Conservation (phyloP, 1,284 basidiomycete species). For the Laetiporus sulphureus region DNA sequence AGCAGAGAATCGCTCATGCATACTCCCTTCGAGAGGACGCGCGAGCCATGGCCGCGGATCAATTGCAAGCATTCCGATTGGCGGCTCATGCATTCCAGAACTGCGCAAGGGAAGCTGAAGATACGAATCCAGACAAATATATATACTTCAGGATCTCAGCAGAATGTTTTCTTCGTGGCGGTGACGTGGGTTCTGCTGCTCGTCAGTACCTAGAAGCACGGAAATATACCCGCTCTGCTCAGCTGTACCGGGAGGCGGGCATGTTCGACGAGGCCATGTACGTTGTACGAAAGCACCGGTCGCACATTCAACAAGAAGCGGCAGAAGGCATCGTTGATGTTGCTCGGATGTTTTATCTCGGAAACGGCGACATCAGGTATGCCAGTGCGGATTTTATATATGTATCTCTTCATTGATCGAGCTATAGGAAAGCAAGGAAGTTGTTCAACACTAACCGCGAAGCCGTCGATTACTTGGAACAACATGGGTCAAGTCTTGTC, state of each 20-base stretch:
- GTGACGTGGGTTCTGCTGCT: conserved; percentile 38
- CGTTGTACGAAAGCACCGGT: conserved; percentile 31
- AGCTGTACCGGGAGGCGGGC: conserved; percentile 40
- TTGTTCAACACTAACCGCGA: conserved; percentile 20
- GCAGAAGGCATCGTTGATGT: conserved; percentile 37
- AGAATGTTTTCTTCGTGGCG: conserved; percentile 43
- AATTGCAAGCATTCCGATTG: conserved; percentile 30
- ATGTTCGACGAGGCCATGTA: conserved; percentile 49
- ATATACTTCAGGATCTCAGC: conserved; percentile 44
- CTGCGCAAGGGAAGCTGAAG: conserved; percentile 31
- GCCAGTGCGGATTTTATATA: conserved; percentile 28
- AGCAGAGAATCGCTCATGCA: conserved; percentile 39
- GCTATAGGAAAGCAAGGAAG: conserved; percentile 12
- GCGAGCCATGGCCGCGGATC: conserved; percentile 13
- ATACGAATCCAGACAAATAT: conserved; percentile 18
- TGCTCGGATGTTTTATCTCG: conserved; percentile 45
- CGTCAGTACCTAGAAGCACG: conserved; percentile 35
- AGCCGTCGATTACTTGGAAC: neutral
- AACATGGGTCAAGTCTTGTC: conserved; percentile 5
- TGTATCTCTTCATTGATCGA: conserved; percentile 32
- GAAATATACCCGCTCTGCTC: conserved; percentile 39
- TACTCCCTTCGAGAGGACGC: conserved; percentile 38
- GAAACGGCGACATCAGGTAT: conserved; percentile 36
- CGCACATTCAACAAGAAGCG: conserved; percentile 28
- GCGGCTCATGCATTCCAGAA: conserved; percentile 44